Percentiles rank a stretch among this genome's conserved stretches.
These are phyloP conservation scores for Centaurea solstitialis DNA, from an alignment of 129 eudicot genomes.

Conservation along the genomic window DNA sequence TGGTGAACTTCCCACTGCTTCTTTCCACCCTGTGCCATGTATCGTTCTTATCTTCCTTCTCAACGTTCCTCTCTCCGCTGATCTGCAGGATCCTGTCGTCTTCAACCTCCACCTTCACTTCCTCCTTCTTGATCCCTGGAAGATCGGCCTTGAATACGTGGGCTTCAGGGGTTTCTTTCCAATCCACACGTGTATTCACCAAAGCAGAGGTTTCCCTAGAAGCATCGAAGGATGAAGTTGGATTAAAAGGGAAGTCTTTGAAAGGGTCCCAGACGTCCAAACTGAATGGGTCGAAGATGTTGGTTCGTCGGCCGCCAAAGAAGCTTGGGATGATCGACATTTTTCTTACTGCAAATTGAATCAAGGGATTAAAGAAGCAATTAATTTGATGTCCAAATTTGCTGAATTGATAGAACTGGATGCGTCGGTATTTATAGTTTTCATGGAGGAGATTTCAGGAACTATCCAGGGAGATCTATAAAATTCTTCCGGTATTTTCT, in stretches of 20 bases:
- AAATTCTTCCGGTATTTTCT: too few relatives aligned
- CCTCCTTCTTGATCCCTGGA: constrained; percentile 36
- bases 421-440: too few relatives aligned
- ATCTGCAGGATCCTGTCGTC: constrained; percentile 29
- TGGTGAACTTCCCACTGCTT: constrained; percentile 31
- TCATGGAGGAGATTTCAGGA: too few relatives aligned
- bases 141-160: constrained; percentile 31
- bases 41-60: constrained; percentile 28
- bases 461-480: constrained; percentile 3
- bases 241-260: constrained; percentile 15
- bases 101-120: not conserved
- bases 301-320: constrained; percentile 33
- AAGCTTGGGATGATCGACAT: constrained; percentile 30
- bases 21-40: constrained; percentile 39
- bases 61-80: constrained; percentile 31
- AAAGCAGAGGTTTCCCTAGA: constrained; percentile 1
- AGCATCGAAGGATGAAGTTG: not conserved
- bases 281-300: constrained; percentile 27
- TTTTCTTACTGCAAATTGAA: too few relatives aligned
- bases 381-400: too few relatives aligned
- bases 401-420: too few relatives aligned
- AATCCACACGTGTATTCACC: constrained; percentile 8
- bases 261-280: constrained; percentile 32
- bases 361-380: too few relatives aligned
- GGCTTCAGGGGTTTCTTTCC: constrained; percentile 30